Evolutionary conservation across 1,139 yeast species (phyloP), one percentile per base, ranked within the genome.

Genomic region (Candida sanyaensis): DNA sequence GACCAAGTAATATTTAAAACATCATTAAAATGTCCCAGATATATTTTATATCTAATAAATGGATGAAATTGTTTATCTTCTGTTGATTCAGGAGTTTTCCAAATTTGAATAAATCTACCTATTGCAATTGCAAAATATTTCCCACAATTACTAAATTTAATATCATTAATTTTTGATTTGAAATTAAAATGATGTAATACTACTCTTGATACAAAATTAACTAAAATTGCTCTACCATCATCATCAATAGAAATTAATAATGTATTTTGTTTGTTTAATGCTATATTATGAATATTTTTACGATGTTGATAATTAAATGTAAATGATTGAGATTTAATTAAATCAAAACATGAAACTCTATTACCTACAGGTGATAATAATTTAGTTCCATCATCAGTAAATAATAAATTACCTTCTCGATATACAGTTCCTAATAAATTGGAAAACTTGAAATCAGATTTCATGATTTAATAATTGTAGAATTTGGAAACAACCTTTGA

Each of bases 101-200:
- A 93, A 10, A 93, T 88, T 64, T 95, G 98, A 26, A 93, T 71
- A 51, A 88, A 86, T 57, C 96, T 73, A 5, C 89, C 92, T 36
- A 84, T 75, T 1, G 96, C 96, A 37, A 91, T 80, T 10, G 97
- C 97, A 69, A 95, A 91, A 60, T 83, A 81, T 42, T 75, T 77
- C 1, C 99, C 98, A 68, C 90, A 91, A 1, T 97, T 96, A 49
- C 97, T 84, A 66, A 93, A 93, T 60, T 85, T 81, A 40, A 93
- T 68, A 56, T 86, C 95, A 39, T 72, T 66, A 12, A 93, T 96
- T 43, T 68, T 71, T 30, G 87, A 96, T 62, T 87, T 89, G 71
- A 95, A 93, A 65, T 91, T 95, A 77, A 93, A 91, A 67, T 93
- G 96, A 66, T 93, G 97, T 52, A 93, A 73, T n/a, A 92, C 98